Conservation (phyloP, 805 yeast genomes). For the Limtongozyma cylindracea region DNA sequence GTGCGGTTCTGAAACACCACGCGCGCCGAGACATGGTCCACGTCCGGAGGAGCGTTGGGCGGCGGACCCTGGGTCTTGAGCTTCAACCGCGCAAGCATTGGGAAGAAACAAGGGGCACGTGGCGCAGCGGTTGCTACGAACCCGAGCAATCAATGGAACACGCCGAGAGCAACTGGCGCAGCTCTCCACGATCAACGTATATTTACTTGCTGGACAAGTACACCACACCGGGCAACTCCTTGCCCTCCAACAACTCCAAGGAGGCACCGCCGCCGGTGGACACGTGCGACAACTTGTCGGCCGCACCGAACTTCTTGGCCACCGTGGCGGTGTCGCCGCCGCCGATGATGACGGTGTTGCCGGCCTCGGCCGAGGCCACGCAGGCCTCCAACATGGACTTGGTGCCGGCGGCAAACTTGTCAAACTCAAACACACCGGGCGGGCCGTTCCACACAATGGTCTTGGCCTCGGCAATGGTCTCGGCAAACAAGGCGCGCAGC, state of each 20-base stretch:
- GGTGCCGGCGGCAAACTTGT: conserved; percentile 77
- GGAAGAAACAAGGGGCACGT: too few species aligned
- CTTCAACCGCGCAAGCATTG: too few species aligned
- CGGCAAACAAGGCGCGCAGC: conserved; percentile 55
- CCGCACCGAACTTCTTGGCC: conserved; percentile 94
- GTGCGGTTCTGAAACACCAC: conserved; percentile 33
- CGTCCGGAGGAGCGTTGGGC: too few species aligned
- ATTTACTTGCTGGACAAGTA: conserved; percentile 53
- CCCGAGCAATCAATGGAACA: too few species aligned
- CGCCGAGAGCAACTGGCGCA: too few species aligned
- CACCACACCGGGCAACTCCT: conserved; percentile 92
- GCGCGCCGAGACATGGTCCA: too few species aligned
- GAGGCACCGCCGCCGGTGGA: conserved; percentile 99
- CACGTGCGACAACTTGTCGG: conserved; percentile 90
- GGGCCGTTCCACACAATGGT: conserved; percentile 99
- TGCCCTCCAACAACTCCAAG: conserved; percentile 94
- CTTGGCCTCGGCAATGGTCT: conserved; percentile 76
- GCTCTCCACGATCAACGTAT: too few species aligned
- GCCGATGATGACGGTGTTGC: conserved; percentile 92
- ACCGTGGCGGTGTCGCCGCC: conserved; percentile 99
- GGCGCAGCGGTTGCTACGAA: too few species aligned
- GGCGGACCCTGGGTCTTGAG: too few species aligned
- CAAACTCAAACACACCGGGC: conserved; percentile 98
- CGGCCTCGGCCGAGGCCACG: conserved; percentile 65
- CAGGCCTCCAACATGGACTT: conserved; percentile 73